phyloP scores from a whole-genome alignment of 108 stramenopile genomes.

The Hondaea fermentalgiana region DNA sequence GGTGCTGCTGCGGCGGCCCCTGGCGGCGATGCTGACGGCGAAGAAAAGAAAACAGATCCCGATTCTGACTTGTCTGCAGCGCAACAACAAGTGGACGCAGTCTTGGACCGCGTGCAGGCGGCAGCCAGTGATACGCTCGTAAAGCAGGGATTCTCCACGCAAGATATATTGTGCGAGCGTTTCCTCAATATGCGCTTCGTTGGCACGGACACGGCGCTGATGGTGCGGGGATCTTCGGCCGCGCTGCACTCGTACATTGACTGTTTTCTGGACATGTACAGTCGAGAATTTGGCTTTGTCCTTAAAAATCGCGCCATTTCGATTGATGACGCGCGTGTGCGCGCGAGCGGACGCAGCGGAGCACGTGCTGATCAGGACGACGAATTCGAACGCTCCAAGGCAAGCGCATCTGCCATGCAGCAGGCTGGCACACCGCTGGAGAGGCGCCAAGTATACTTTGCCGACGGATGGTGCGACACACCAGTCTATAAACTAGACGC shows the following conservation, averaged over 20 bases:
- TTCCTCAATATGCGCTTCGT: conserved; percentile 74
- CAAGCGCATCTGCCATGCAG: neutral
- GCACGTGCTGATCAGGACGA: conserved; percentile 30
- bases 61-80: neutral
- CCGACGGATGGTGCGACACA: conserved; percentile 75
- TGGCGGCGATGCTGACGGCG: conserved; percentile 19
- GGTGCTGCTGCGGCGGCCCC: neutral
- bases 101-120: neutral
- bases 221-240: conserved; percentile 50
- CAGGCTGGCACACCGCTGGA: conserved; percentile 16
- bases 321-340: conserved; percentile 90
- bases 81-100: conserved; percentile 22
- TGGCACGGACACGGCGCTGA: conserved; percentile 90
- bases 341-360: conserved; percentile 71
- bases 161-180: conserved; percentile 8
- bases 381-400: conserved; percentile 33
- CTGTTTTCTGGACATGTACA: conserved; percentile 59
- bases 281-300: conserved; percentile 86
- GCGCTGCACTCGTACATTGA: conserved; percentile 37
- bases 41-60: neutral
- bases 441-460: conserved; percentile 65
- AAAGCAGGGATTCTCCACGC: conserved; percentile 66
- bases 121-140: conserved; percentile 36
- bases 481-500: conserved; percentile 73
- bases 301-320: conserved; percentile 68